phyloP scores from a whole-genome alignment of 208 protist species.

The Phytomonas sp. region DNA sequence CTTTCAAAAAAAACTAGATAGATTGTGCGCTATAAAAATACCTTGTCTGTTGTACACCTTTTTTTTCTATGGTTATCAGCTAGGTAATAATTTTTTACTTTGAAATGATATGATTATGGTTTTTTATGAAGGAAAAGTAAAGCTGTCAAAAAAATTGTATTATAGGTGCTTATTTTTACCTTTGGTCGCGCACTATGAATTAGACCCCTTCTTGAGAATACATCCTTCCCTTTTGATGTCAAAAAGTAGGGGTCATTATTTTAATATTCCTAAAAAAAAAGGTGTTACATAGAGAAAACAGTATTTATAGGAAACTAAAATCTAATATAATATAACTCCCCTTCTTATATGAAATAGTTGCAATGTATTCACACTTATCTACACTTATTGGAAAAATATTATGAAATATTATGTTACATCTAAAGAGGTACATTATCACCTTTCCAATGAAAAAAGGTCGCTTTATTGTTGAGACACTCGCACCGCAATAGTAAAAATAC shows the following conservation, averaged over 20 bases:
- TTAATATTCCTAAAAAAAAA: not conserved
- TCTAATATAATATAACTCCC: not conserved
- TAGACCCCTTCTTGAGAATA: not conserved
- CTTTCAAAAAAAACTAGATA: not conserved
- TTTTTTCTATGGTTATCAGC: conserved; percentile 8
- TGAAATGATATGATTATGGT: not conserved
- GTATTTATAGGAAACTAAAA: not conserved
- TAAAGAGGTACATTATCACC: not conserved
- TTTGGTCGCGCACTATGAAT: not conserved
- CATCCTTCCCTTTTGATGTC: not conserved
- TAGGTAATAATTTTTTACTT: conserved; percentile 3
- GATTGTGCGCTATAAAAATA: not conserved
- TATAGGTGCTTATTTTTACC: not conserved
- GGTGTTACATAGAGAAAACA: not conserved
- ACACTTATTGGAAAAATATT: not conserved
- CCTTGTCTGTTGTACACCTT: conserved; percentile 9
- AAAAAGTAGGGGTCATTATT: not conserved
- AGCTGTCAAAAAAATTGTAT: conserved; percentile 1
- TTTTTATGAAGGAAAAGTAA: not conserved
- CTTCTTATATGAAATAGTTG: not conserved
- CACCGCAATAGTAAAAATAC: not conserved
- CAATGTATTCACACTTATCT: not conserved
- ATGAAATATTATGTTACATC: not conserved
- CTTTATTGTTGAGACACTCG: not conserved
- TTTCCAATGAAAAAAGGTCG: not conserved